These are phyloP conservation scores for Neonectria neomacrospora DNA, from an alignment of 2,329 filamentous ascomycete genomes.

Conservation along the genomic window DNA sequence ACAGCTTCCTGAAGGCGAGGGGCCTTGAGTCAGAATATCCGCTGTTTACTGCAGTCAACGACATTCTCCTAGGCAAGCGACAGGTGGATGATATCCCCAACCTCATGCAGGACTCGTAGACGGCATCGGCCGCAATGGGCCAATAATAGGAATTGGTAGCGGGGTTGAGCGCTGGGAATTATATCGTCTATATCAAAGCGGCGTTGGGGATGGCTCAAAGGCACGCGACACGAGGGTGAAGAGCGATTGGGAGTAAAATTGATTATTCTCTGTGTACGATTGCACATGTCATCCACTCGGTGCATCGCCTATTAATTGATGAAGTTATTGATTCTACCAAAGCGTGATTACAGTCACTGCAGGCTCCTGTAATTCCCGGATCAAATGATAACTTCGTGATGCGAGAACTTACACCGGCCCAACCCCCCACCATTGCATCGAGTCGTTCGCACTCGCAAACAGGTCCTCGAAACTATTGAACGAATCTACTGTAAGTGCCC, in stretches of 20 bases:
- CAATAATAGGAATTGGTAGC: background rate
- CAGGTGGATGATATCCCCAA: slow-evolving; percentile 84
- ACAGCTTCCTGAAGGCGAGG: slow-evolving; percentile 84
- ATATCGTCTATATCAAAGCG: slow-evolving; percentile 30
- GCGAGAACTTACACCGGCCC: background rate
- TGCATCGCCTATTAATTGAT: background rate
- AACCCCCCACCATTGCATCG: slow-evolving; percentile 20
- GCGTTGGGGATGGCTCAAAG: slow-evolving; percentile 38
- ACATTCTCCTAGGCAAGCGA: slow-evolving; percentile 79
- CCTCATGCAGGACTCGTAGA: slow-evolving; percentile 62
- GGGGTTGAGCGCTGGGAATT: slow-evolving; percentile 11
- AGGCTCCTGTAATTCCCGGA: background rate
- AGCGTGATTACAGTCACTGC: background rate
- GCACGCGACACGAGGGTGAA: slow-evolving; percentile 30
- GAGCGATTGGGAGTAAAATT: slow-evolving; percentile 28
- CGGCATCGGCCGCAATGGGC: background rate
- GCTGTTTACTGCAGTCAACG: slow-evolving; percentile 88
- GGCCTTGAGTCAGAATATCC: slow-evolving; percentile 87
- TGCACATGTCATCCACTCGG: background rate
- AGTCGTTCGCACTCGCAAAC: slow-evolving; percentile 31
- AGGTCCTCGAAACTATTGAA: slow-evolving; percentile 42
- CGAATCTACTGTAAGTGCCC: slow-evolving; percentile 43
- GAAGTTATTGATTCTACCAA: background rate
- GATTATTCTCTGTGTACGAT: slow-evolving; percentile 8
- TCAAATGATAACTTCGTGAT: background rate